These are phyloP conservation scores for Lolium multiflorum DNA, from an alignment of 176 grass and related monocot genomes.

Conservation along the genomic window DNA sequence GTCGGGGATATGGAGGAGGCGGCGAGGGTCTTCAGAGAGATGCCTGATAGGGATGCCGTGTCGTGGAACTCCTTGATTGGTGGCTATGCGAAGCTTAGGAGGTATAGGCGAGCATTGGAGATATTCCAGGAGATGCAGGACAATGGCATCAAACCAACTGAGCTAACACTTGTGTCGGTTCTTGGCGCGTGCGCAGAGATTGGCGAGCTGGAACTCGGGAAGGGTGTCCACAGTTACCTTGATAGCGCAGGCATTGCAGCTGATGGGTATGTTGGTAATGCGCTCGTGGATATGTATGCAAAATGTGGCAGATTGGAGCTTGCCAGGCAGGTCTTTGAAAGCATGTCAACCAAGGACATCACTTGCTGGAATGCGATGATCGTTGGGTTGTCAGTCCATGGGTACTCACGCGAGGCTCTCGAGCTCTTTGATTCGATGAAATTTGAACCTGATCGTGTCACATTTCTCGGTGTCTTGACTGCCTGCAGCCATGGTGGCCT, in stretches of 20 bases:
- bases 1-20: constrained; percentile 45
- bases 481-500: constrained; percentile 78
- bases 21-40: constrained; percentile 48
- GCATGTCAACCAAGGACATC: constrained; percentile 59
- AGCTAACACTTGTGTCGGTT: constrained; percentile 60
- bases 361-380: constrained; percentile 79
- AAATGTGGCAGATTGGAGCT: constrained; percentile 66
- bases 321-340: constrained; percentile 56
- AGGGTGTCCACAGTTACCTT: constrained; percentile 58
- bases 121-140: constrained; percentile 63
- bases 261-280: constrained; percentile 73
- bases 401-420: constrained; percentile 54
- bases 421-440: constrained; percentile 64
- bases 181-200: constrained; percentile 64
- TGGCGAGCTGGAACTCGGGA: constrained; percentile 52
- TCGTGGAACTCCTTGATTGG: constrained; percentile 82
- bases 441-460: constrained; percentile 57
- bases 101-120: constrained; percentile 40
- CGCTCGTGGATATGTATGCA: constrained; percentile 78
- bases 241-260: constrained; percentile 46
- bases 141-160: constrained; percentile 53
- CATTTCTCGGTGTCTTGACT: constrained; percentile 65
- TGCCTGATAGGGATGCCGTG: constrained; percentile 56
- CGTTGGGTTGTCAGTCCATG: constrained; percentile 65
- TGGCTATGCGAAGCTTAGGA: constrained; percentile 50